Base-by-base conservation (phyloP, 805 yeast genomes). In the Ogataea angusta region DNA sequence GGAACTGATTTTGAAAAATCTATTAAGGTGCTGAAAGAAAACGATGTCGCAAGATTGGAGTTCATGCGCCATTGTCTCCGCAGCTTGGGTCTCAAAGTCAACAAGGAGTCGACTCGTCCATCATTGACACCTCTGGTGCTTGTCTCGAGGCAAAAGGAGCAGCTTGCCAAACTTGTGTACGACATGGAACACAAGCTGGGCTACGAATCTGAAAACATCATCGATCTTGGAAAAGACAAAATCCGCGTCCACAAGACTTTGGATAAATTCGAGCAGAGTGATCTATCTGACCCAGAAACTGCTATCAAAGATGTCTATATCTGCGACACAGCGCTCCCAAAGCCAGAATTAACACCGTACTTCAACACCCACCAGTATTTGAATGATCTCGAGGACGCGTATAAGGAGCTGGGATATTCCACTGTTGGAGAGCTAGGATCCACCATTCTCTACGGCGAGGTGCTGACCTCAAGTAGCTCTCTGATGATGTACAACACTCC, bases 381-480 rank as follows among this genome's bases (percentile, higher is more conserved):
- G 57, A 54, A 62, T 7, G 51, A 58, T 19, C 59, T 85, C 31
- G 57, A 57, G 15, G 51, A 56, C 16, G 54, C 57, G 15, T 62
- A 72, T 60, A 23, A 51, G 46, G 32, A 45, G 47, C 23, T 51
- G 56, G 52, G 57, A 51, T 29, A 54, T 61, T 23, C 38, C 13
- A 22, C 47, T 1, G 34, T 41, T 10, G 68, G 68, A 4, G 64
- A 63, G 3, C 65, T 82, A 29, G 98, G 97, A 2, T 64, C 83
- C 0, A 57, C 72, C 2, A 60, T 86, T 16, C 63, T 85, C 25
- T 91, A 91, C 56, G 88, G 87, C 10, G 97, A 91, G 56, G 95
- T 90, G 5, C 79, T 90, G 2, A 85, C 96, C 0, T 90, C 98
- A 0, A 91, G 99, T 0, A 81, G 78, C 40, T 75, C 85, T 0